Evolutionary conservation across 1,139 yeast species (phyloP).

Genomic region (Candida buenavistaensis): DNA sequence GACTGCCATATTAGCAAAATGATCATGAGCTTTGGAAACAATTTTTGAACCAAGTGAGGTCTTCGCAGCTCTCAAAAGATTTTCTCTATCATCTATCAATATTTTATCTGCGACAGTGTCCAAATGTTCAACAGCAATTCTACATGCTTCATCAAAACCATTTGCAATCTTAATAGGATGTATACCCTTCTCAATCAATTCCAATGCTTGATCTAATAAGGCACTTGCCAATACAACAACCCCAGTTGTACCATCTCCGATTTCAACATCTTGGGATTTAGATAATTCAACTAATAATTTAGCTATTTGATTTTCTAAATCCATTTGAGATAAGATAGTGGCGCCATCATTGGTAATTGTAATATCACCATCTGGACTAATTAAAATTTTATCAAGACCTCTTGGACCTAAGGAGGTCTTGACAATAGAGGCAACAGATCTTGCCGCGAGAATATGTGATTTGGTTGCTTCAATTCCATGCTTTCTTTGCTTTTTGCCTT

Average conservation of each 20-base stretch:
- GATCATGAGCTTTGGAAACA: constrained; percentile 90
- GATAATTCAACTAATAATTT: constrained; percentile 92
- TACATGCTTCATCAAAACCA: constrained; percentile 97
- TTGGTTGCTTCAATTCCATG: constrained; percentile 96
- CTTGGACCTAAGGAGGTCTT: constrained; percentile 95
- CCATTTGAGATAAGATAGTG: constrained; percentile 94
- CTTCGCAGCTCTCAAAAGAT: constrained; percentile 84
- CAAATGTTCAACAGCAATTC: constrained; percentile 76
- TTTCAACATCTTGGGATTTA: constrained; percentile 95
- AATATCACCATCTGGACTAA: constrained; percentile 93
- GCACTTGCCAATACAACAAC: constrained; percentile 97
- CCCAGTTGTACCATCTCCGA: constrained; percentile 99
- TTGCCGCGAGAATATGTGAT: constrained; percentile 92
- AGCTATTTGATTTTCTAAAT: constrained; percentile 93
- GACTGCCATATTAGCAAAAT: constrained; percentile 95
- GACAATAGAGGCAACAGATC: constrained; percentile 91
- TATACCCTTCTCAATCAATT: constrained; percentile 92
- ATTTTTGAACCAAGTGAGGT: constrained; percentile 95
- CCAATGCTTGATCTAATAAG: constrained; percentile 89
- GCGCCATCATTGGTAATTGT: constrained; percentile 99
- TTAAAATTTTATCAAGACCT: constrained; percentile 94
- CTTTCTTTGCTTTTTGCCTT: constrained; percentile 87
- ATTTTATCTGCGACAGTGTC: constrained; percentile 72
- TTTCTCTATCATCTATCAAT: constrained; percentile 50
- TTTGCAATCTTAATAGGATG: constrained; percentile 97